Evolutionary conservation across 2,329 filamentous ascomycete genomes (phyloP).

Genomic region (Blastomyces parvus): DNA sequence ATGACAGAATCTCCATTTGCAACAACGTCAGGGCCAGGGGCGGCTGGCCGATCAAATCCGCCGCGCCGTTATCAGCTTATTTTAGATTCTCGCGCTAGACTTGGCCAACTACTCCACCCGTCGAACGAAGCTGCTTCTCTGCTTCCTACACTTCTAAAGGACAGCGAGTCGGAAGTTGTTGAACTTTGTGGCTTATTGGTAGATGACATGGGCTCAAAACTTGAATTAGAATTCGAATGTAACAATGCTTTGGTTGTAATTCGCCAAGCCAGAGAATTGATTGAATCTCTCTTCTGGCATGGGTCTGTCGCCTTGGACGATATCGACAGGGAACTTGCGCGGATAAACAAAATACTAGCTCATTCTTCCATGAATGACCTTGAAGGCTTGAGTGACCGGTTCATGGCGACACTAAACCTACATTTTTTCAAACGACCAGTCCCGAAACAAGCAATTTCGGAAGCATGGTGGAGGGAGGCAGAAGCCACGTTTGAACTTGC

Average conservation of each 20-base stretch:
- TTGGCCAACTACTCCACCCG: neutral
- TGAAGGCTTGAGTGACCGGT: neutral
- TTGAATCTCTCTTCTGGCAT: neutral
- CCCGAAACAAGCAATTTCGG: neutral
- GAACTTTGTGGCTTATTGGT: slow-evolving; percentile 1
- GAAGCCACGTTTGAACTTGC: neutral
- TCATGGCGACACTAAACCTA: neutral
- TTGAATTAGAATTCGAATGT: slow-evolving; percentile 9
- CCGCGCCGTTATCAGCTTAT: neutral
- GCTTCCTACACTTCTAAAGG: neutral
- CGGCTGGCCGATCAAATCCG: too few relatives aligned
- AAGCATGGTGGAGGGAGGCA: neutral
- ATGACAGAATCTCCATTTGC: neutral
- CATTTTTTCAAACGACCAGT: neutral
- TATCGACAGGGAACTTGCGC: neutral
- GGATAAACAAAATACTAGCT: neutral
- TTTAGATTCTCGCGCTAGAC: neutral
- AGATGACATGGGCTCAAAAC: slow-evolving; percentile 4
- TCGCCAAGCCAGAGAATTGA: slow-evolving; percentile 3
- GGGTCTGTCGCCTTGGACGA: neutral
- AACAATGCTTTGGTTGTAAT: slow-evolving; percentile 4
- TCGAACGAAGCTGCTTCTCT: neutral
- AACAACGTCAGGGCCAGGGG: neutral
- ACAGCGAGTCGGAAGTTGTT: neutral
- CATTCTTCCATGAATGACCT: neutral